These are phyloP conservation scores for Roridomyces roridus DNA, from an alignment of 768 basidiomycete species.

Conservation along the genomic window DNA sequence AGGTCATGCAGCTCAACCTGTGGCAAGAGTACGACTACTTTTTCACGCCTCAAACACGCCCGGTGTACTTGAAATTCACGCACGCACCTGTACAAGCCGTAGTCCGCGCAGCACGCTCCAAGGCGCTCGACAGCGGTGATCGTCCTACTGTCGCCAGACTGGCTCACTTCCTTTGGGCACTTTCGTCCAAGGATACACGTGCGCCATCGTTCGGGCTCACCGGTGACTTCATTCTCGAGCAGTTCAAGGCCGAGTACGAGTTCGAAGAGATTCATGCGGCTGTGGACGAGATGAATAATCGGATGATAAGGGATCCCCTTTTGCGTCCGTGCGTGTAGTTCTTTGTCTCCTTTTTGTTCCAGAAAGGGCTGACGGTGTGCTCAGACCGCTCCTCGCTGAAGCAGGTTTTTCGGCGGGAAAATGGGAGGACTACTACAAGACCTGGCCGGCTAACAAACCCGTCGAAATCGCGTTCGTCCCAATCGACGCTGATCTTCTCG, in stretches of 20 bases:
- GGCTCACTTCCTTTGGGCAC: constrained; percentile 21
- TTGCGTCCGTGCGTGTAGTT: constrained; percentile 13
- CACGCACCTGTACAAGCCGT: constrained; percentile 7
- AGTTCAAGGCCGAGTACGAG: constrained; percentile 16
- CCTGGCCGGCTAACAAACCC: no score
- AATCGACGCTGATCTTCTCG: no score
- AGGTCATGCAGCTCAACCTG: not conserved
- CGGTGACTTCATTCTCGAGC: constrained; percentile 1
- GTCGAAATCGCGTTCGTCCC: no score
- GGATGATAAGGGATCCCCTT: constrained; percentile 12
- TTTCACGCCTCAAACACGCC: not conserved
- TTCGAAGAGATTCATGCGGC: constrained; percentile 14
- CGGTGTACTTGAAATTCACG: not conserved
- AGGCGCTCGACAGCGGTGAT: constrained; percentile 22
- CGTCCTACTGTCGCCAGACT: constrained; percentile 5
- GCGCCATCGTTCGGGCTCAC: not conserved
- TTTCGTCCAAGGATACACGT: not conserved
- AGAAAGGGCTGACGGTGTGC: no score
- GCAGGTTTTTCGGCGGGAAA: no score
- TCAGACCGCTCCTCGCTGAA: no score
- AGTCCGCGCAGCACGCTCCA: constrained; percentile 15
- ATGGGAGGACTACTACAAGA: no score
- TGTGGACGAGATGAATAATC: constrained; percentile 16
- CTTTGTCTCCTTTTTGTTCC: no score
- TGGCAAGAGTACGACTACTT: constrained; percentile 2